A percentile compares a stretch with the other conserved stretches of the same genome.
phyloP scores from a whole-genome alignment of 2,329 filamentous ascomycete genomes.

The Phaeosphaeria sp. region DNA sequence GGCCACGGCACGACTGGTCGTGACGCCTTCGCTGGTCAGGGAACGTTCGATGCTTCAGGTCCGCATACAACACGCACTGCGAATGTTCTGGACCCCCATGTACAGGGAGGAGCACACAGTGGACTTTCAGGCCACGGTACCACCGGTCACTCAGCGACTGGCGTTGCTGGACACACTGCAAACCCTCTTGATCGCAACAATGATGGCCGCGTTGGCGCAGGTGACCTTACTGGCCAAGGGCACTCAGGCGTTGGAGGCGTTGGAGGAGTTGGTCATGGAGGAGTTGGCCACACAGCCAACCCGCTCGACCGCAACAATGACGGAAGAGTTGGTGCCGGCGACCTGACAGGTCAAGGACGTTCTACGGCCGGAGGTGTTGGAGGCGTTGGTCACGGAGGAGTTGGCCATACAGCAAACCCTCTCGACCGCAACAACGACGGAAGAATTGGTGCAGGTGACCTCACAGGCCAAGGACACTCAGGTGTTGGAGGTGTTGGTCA shows the following conservation, averaged over 20 bases:
- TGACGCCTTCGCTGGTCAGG: not conserved
- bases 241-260: not conserved
- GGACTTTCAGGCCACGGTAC: slow-evolving; percentile 1
- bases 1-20: not conserved
- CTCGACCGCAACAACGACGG: slow-evolving; percentile 3
- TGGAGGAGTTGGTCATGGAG: not conserved
- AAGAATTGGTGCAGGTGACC: not conserved
- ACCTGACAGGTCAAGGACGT: not conserved
- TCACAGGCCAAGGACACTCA: not conserved
- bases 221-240: not conserved
- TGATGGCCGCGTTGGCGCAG: slow-evolving; percentile 1
- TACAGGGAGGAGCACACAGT: not conserved
- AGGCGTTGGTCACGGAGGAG: not conserved
- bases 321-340: slow-evolving; percentile 1
- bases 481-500: not conserved
- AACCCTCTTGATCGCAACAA: slow-evolving; percentile 3
- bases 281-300: slow-evolving; percentile 1
- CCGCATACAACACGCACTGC: not conserved
- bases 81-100: slow-evolving; percentile 1
- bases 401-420: slow-evolving; percentile 1
- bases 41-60: not conserved
- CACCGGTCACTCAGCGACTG: not conserved
- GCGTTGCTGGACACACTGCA: slow-evolving; percentile 1
- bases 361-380: not conserved
- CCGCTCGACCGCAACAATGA: slow-evolving; percentile 3